Base-by-base conservation (phyloP, 768 basidiomycete species). In the Lepiota brunneoincarnata region DNA sequence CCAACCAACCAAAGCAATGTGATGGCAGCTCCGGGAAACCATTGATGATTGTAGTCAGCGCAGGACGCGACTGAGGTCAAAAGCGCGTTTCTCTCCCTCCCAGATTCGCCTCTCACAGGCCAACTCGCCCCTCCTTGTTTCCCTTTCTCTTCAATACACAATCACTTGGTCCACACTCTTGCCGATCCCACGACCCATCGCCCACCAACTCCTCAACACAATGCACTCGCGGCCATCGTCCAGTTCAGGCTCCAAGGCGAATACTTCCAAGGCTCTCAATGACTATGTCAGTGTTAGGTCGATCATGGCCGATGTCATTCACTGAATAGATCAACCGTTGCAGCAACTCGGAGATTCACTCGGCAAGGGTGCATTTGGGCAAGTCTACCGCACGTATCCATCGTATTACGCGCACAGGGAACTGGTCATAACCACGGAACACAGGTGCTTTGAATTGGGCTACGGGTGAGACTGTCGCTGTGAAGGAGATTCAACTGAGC, bases 291-390 rank as follows among this genome's bases (percentile, higher is more conserved):
- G 80, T 68, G 20, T 54, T 36, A 55, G 42, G 43, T 55, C 39
- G 35, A 26, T 24, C 45, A 9, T 49, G 26, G 17, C 36, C 39
- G 17, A 35, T 52, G 23, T 7, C 39, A 20, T 52, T 34, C 47
- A 43, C 51, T 51, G 40, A 49, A 50, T n/a, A 49, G 48, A 49
- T 45, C 21, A 37, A 51, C 54, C 44, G 7, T 9, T 51, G 34
- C 65, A 95, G 93, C 94, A 98, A 94, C 81, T 98, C 43, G 94
- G 93, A 17, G 94, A 98, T 66, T 90, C 88, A 39, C 79, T 98
- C n/a, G 94, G 94, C 49, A 94, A 96, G 69, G 94, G 94, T 63
- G 94, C 94, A 45, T 94, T 93, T 64, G 94, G 92, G n/a, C 92
- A 93, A 70, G 94, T 98, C 59, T 98, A 94, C 71, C 88, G 94